phyloP scores from a whole-genome alignment of 805 yeast species.

The Ogataea ramenticola region DNA sequence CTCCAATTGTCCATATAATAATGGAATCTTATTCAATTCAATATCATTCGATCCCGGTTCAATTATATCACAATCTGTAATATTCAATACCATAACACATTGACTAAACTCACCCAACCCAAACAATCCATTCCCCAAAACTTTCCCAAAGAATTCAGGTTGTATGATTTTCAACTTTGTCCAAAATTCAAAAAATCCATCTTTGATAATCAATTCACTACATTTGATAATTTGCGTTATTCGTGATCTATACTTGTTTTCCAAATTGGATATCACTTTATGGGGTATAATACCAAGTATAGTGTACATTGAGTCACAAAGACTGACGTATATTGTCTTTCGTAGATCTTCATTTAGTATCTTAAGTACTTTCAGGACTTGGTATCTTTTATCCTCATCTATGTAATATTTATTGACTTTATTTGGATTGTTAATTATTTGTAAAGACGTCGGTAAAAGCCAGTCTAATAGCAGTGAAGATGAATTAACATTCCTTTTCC shows the following conservation, averaged over 20 bases:
- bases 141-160: constrained; percentile 4
- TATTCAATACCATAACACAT: constrained; percentile 3
- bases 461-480: not conserved
- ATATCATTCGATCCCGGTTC: not conserved
- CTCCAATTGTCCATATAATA: not conserved
- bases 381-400: not conserved
- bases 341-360: not conserved
- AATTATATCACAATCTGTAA: constrained; percentile 1
- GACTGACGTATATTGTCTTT: not conserved
- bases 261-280: constrained; percentile 20
- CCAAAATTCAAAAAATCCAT: constrained; percentile 24
- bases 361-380: not conserved
- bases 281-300: constrained; percentile 6
- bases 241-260: constrained; percentile 24
- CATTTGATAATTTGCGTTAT: constrained; percentile 28
- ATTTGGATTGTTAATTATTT: not conserved
- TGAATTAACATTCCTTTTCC: not conserved
- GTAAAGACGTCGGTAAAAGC: not conserved
- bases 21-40: not conserved
- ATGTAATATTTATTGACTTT: not conserved
- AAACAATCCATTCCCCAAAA: too few relatives aligned
- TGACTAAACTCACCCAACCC: constrained; percentile 1
- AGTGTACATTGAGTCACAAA: constrained; percentile 6
- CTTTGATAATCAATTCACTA: constrained; percentile 20
- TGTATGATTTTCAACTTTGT: constrained; percentile 8